Percentiles rank a stretch among this genome's conserved stretches.
These are phyloP conservation scores for Leccinum variabile DNA, from an alignment of 1,284 basidiomycete genomes.

Conservation along the genomic window DNA sequence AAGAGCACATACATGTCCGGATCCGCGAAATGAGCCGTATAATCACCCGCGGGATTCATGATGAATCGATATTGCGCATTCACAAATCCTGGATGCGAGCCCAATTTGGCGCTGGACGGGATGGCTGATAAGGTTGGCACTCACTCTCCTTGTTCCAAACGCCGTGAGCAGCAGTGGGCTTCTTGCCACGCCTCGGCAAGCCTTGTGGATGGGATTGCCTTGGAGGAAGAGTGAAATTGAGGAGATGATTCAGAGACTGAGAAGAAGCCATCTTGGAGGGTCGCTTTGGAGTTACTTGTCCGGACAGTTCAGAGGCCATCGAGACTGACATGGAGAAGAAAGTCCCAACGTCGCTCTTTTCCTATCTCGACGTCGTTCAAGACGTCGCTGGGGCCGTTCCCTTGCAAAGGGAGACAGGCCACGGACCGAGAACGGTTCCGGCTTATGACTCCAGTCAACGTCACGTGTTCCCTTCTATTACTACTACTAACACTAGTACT, in stretches of 20 bases:
- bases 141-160: slow-evolving; percentile 86
- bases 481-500: no score
- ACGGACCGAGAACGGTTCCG: slow-evolving; percentile 13
- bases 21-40: slow-evolving; percentile 94
- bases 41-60: slow-evolving; percentile 89
- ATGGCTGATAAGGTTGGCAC: slow-evolving; percentile 36
- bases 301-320: slow-evolving; percentile 42
- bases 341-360: background rate
- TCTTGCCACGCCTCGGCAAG: slow-evolving; percentile 73
- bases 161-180: slow-evolving; percentile 50
- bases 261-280: slow-evolving; percentile 63
- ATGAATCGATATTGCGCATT: slow-evolving; percentile 94
- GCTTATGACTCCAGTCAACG: slow-evolving; percentile 26
- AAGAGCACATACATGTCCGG: slow-evolving; percentile 77
- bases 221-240: slow-evolving; percentile 84
- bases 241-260: slow-evolving; percentile 72
- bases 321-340: slow-evolving; percentile 25
- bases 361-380: slow-evolving; percentile 6
- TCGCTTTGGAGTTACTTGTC: slow-evolving; percentile 51
- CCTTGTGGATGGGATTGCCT: slow-evolving; percentile 60
- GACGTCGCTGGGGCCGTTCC: slow-evolving; percentile 36
- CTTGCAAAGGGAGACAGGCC: slow-evolving; percentile 31
- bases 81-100: slow-evolving; percentile 66
- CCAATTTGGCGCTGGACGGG: slow-evolving; percentile 12
- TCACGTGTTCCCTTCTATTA: slow-evolving; percentile 25